Conservation (phyloP, 164 flowering plant genomes). For the Paratinospora sagittata region DNA sequence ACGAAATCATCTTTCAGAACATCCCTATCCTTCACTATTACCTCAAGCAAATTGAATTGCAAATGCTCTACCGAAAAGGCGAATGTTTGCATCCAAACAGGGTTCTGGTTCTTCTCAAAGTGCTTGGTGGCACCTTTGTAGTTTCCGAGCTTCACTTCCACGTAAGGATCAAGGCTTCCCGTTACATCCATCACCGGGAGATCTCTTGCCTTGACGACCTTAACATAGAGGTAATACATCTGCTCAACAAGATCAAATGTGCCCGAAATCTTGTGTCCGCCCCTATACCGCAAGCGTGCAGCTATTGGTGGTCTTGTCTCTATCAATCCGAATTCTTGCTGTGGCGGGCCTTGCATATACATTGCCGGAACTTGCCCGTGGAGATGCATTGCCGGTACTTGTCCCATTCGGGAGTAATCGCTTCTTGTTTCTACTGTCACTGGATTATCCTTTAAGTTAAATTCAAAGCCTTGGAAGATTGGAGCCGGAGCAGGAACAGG, state of each 20-base stretch:
- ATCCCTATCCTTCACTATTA: conserved; percentile 68
- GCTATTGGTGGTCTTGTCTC: conserved; percentile 76
- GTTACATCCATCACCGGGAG: conserved; percentile 69
- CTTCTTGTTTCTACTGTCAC: conserved; percentile 29
- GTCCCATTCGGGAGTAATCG: conserved; percentile 39
- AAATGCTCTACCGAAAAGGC: conserved; percentile 63
- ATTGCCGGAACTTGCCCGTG: conserved; percentile 22
- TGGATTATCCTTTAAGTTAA: conserved; percentile 15
- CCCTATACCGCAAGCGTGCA: conserved; percentile 51
- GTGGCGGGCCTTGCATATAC: conserved; percentile 44
- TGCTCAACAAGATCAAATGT: conserved; percentile 81
- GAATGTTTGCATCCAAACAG: conserved; percentile 63
- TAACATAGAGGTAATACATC: conserved; percentile 70
- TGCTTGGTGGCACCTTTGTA: conserved; percentile 64
- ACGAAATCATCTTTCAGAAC: conserved; percentile 67
- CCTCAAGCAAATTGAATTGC: conserved; percentile 54
- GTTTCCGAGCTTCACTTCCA: conserved; percentile 84
- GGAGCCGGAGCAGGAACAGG: conserved; percentile 30
- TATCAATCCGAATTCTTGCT: conserved; percentile 51
- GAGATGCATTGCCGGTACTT: conserved; percentile 41
- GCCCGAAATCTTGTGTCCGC: conserved; percentile 49
- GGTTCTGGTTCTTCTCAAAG: conserved; percentile 71
- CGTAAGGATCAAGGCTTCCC: conserved; percentile 78
- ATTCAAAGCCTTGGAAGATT: conserved; percentile 16
- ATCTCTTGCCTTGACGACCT: conserved; percentile 67